Base-by-base conservation (phyloP, 2,329 filamentous ascomycete species). In the Fusarium caatingaense region DNA sequence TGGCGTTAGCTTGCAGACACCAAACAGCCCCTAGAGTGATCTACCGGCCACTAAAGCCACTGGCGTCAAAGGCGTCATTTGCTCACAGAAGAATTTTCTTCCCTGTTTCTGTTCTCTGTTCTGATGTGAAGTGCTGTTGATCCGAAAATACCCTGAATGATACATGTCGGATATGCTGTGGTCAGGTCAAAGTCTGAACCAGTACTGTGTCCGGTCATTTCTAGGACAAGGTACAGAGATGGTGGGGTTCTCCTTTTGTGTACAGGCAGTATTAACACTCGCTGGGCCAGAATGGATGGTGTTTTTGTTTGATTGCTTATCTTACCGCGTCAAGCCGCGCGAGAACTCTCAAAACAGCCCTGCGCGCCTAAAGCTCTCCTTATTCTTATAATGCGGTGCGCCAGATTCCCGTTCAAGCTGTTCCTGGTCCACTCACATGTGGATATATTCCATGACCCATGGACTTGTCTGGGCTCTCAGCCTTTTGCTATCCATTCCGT, bases 1-100 rank as follows among this genome's bases (percentile, higher is more conserved):
- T 70, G 62, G 66, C 58, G 61, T 53, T 69, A 53, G 57, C 46
- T 67, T 44, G 4, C 10, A 48, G 47, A 27, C 20, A 20, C 40
- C 21, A 30, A 15, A 30, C 32, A 23, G 28, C 21, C 25, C 34
- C 61, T 59, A 46, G 21, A 15, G 50, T 50, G 60, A 64, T 64
- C 44, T 41, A 8, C 60, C 51, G 40, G 61, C 30, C 27, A 15
- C 60, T 59, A 11, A n/a, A 15, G 7, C 44, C 44, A 54, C 48
- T 16, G 32, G 51, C 51, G 45, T 64, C 18, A 41, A 64, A 46
- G 59, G 40, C 34, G 44, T 50, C 13, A 23, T 50, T 30, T 3
- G 15, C 6, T 4, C 20, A 21, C 15, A 27, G 37, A 21, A 23
- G 44, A 44, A 11, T n/a, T 64, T 56, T 57, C 28, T 18, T 40